phyloP scores from a whole-genome alignment of 2,329 filamentous ascomycete genomes.

The Penicillium psychrosexuale region DNA sequence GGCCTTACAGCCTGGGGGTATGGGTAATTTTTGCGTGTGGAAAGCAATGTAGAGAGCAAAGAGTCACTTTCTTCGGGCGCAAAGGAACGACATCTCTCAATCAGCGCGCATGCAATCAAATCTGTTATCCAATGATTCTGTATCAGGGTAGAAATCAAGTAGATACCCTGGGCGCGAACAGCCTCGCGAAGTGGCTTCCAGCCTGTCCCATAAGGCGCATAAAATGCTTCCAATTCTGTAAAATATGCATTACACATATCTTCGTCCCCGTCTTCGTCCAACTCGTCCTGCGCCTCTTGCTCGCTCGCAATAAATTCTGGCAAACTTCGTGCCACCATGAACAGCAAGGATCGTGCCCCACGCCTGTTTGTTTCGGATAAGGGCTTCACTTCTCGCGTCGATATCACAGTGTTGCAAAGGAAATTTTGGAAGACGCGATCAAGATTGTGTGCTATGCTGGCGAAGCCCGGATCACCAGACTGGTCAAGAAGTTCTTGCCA shows the following conservation, averaged over 20 bases:
- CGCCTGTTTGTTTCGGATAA: conserved; percentile 3
- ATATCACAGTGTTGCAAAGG: conserved; percentile 32
- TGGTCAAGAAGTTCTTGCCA: conserved; percentile 37
- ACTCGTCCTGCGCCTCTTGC: conserved; percentile 34
- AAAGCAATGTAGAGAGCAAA: conserved; percentile 35
- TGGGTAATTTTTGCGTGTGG: conserved; percentile 26
- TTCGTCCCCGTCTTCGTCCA: conserved; percentile 32
- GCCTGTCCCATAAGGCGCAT: conserved; percentile 34
- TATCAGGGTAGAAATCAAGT: conserved; percentile 38
- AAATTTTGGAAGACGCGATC: conserved; percentile 38
- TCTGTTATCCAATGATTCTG: conserved; percentile 36
- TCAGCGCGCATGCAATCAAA: conserved; percentile 30
- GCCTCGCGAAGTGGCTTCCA: conserved; percentile 43
- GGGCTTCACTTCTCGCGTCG: conserved; percentile 1
- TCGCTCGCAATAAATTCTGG: conserved; percentile 41
- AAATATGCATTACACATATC: conserved; percentile 44
- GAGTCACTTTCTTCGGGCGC: conserved; percentile 39
- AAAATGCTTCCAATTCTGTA: conserved; percentile 41
- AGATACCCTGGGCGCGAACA: conserved; percentile 41
- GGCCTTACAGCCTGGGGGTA: conserved; percentile 30
- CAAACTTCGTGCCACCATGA: conserved; percentile 35
- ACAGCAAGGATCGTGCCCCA: conserved; percentile 38
- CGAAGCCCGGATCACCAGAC: conserved; percentile 32
- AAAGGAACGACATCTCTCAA: conserved; percentile 30
- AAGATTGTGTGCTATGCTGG: conserved; percentile 36